Evolutionary conservation across 1,139 yeast species (phyloP).

Genomic region (Sugiyamaella sp.): DNA sequence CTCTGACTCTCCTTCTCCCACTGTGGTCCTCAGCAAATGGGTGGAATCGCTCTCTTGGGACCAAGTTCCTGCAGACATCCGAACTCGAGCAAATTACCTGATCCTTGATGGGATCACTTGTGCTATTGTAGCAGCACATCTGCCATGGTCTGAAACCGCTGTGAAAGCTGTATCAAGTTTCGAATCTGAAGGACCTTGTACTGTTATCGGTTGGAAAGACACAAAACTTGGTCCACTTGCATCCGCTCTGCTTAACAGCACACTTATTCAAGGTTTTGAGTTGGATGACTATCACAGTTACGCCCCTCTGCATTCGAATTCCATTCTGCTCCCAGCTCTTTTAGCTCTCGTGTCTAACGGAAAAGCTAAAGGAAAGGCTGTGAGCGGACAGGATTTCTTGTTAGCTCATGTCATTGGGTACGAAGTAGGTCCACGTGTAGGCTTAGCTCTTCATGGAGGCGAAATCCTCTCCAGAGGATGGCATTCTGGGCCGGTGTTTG

Average conservation of each 20-base stretch:
- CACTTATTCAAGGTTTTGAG: slow-evolving; percentile 25
- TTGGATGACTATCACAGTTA: slow-evolving; percentile 24
- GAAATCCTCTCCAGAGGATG: slow-evolving; percentile 22
- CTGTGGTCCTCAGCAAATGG: slow-evolving; percentile 21
- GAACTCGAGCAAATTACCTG: slow-evolving; percentile 18
- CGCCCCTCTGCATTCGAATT: slow-evolving; percentile 25
- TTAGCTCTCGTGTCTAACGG: slow-evolving; percentile 17
- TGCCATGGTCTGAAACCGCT: slow-evolving; percentile 26
- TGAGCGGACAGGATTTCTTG: slow-evolving; percentile 20
- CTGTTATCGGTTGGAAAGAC: slow-evolving; percentile 24
- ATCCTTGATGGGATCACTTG: slow-evolving; percentile 24
- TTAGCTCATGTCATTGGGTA: slow-evolving; percentile 20
- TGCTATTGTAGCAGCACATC: slow-evolving; percentile 22
- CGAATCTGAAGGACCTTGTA: slow-evolving; percentile 19
- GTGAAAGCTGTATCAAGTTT: slow-evolving; percentile 21
- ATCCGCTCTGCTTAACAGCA: slow-evolving; percentile 22
- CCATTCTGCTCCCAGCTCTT: slow-evolving; percentile 23
- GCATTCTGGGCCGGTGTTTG: slow-evolving; percentile 26
- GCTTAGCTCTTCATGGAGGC: slow-evolving; percentile 23
- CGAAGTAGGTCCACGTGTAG: slow-evolving; percentile 25
- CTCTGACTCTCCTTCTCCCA: slow-evolving; percentile 9
- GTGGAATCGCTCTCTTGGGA: slow-evolving; percentile 21
- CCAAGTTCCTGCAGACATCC: slow-evolving; percentile 19
- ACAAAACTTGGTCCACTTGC: slow-evolving; percentile 16
- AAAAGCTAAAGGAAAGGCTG: not conserved